Conservation (phyloP, 139 green algal genomes). For the Nannochloris sp. region DNA sequence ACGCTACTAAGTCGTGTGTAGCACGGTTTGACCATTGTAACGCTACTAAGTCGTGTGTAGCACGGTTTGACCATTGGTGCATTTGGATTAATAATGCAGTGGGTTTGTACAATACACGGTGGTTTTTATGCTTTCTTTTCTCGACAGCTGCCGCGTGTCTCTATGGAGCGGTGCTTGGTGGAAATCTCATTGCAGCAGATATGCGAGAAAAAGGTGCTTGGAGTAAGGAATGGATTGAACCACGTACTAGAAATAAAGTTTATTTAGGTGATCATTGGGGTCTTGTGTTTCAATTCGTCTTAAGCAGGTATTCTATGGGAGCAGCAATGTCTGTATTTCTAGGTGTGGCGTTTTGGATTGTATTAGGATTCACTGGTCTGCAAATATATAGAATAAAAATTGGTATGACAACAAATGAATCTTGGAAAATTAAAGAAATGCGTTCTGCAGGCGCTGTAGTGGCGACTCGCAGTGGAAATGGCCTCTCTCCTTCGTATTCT, state of each 20-base stretch:
- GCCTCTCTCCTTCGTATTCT: neutral
- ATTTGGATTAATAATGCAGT: slow-evolving; percentile 75
- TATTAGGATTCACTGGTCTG: slow-evolving; percentile 9
- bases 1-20: slow-evolving; percentile 29
- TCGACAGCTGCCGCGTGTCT: slow-evolving; percentile 34
- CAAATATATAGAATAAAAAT: slow-evolving; percentile 11
- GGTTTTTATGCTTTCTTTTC: slow-evolving; percentile 54
- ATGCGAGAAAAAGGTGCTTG: neutral
- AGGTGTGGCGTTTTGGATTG: neutral
- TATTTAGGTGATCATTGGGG: neutral
- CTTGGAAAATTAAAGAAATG: neutral
- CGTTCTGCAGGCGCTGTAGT: neutral
- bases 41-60: slow-evolving; percentile 43
- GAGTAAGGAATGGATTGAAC: neutral
- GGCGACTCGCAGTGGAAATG: neutral
- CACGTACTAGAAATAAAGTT: neutral
- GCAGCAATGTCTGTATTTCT: slow-evolving; percentile 12
- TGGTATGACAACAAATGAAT: slow-evolving; percentile 19
- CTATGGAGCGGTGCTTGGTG: slow-evolving; percentile 28
- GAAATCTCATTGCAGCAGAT: neutral
- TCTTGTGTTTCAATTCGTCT: neutral
- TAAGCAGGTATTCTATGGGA: neutral
- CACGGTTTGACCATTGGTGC: slow-evolving; percentile 70
- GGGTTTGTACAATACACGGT: slow-evolving; percentile 52
- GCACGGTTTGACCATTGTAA: slow-evolving; percentile 64